phyloP scores from a whole-genome alignment of 768 basidiomycete species.

The Termitomyces sp. region DNA sequence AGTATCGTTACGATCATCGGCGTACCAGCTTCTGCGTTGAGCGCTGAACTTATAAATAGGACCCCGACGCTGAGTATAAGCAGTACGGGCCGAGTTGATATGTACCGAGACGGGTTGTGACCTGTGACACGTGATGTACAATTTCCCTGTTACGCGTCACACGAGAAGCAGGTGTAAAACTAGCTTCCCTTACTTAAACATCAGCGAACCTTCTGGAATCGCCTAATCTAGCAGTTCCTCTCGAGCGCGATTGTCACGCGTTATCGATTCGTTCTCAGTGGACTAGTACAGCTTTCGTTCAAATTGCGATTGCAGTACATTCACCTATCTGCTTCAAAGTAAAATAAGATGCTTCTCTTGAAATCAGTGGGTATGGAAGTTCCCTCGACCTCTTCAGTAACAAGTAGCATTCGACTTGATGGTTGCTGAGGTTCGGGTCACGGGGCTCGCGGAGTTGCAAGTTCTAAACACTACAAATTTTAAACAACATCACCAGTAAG shows the following conservation, averaged over 20 bases:
- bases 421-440: slow-evolving; percentile 3
- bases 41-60: too few species aligned
- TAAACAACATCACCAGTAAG: slow-evolving; percentile 8
- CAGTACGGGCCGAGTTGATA: too few species aligned
- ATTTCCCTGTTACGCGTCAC: not conserved
- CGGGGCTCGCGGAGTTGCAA: slow-evolving; percentile 23
- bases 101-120: too few species aligned
- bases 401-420: not conserved
- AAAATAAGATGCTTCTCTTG: not conserved
- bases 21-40: too few species aligned
- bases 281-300: not conserved
- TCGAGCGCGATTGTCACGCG: not conserved
- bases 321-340: not conserved
- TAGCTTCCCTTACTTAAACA: too few species aligned
- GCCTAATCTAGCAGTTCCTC: not conserved
- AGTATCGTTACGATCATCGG: too few species aligned
- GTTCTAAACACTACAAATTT: slow-evolving; percentile 17
- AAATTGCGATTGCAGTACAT: not conserved
- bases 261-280: not conserved
- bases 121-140: too few species aligned
- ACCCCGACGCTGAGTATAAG: too few species aligned
- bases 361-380: too few species aligned
- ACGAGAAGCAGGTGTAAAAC: too few species aligned
- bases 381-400: not conserved
- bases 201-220: not conserved